These are phyloP conservation scores for Corylus americana DNA, from an alignment of 306 rosid species.

Conservation along the genomic window DNA sequence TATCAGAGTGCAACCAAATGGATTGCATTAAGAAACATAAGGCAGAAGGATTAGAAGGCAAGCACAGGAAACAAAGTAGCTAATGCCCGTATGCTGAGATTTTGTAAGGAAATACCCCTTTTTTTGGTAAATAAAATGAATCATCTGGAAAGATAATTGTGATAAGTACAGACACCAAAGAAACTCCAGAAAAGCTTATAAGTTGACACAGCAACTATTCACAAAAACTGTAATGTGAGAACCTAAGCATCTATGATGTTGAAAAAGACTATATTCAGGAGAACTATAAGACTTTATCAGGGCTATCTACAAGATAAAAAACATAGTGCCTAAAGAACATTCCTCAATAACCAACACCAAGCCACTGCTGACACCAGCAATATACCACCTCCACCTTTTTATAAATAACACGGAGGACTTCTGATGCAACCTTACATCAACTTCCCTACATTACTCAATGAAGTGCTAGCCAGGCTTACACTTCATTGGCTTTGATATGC, in stretches of 20 bases:
- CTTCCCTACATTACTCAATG: not conserved
- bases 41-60: conserved; percentile 16
- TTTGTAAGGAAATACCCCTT: not conserved
- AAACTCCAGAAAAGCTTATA: conserved; percentile 19
- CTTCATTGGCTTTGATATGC: not conserved
- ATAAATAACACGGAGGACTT: too few species aligned
- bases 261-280: not conserved
- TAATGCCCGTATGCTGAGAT: conserved; percentile 14
- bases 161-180: not conserved
- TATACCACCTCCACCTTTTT: not conserved
- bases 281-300: not conserved
- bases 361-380: not conserved
- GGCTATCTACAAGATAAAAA: not conserved
- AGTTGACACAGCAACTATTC: conserved; percentile 14
- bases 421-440: not conserved
- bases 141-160: conserved; percentile 4
- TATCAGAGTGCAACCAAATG: conserved; percentile 8
- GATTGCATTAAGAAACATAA: not conserved
- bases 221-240: not conserved
- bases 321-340: not conserved
- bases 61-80: conserved; percentile 19
- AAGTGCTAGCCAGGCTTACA: not conserved
- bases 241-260: not conserved
- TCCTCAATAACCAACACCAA: not conserved
- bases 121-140: conserved; percentile 6